Conservation (phyloP, 2,329 filamentous ascomycete species). For the Sarocladiaceae sp. region DNA sequence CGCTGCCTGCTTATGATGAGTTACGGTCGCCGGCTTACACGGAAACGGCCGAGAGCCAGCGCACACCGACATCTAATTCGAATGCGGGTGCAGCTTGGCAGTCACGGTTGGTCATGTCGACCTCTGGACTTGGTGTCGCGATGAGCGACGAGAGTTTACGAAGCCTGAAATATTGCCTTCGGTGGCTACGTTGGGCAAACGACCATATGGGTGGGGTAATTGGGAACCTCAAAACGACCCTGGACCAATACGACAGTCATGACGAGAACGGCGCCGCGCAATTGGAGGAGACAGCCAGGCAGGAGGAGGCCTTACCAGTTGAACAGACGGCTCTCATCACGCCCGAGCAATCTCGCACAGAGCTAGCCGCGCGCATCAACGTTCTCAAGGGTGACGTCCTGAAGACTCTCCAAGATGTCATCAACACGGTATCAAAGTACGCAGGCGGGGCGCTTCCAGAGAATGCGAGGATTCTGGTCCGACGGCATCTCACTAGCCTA, state of each 20-base stretch:
- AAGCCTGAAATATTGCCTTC: slow-evolving; percentile 78
- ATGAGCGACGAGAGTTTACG: slow-evolving; percentile 84
- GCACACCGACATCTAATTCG: slow-evolving; percentile 19
- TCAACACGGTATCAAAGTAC: slow-evolving; percentile 81
- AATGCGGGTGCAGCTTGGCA: slow-evolving; percentile 54
- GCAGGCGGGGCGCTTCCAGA: slow-evolving; percentile 87
- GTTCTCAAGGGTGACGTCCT: slow-evolving; percentile 65
- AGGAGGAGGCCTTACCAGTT: slow-evolving; percentile 14
- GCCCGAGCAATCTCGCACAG: slow-evolving; percentile 26
- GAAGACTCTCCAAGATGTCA: slow-evolving; percentile 71
- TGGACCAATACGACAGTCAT: slow-evolving; percentile 74
- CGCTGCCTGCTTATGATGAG: slow-evolving; percentile 78
- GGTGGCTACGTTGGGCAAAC: slow-evolving; percentile 75
- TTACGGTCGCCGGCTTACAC: slow-evolving; percentile 69
- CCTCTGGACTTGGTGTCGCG: slow-evolving; percentile 82
- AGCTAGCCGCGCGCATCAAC: slow-evolving; percentile 58
- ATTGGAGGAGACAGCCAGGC: slow-evolving; percentile 11
- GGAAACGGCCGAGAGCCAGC: slow-evolving; percentile 39
- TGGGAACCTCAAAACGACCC: slow-evolving; percentile 61
- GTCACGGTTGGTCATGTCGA: slow-evolving; percentile 79
- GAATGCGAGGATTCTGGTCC: slow-evolving; percentile 78
- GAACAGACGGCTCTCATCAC: slow-evolving; percentile 13
- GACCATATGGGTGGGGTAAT: slow-evolving; percentile 73
- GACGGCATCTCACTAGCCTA: slow-evolving; percentile 74
- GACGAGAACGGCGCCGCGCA: background rate